phyloP scores from a whole-genome alignment of 345 rosid genomes.

The Gynandropsis gynandra region DNA sequence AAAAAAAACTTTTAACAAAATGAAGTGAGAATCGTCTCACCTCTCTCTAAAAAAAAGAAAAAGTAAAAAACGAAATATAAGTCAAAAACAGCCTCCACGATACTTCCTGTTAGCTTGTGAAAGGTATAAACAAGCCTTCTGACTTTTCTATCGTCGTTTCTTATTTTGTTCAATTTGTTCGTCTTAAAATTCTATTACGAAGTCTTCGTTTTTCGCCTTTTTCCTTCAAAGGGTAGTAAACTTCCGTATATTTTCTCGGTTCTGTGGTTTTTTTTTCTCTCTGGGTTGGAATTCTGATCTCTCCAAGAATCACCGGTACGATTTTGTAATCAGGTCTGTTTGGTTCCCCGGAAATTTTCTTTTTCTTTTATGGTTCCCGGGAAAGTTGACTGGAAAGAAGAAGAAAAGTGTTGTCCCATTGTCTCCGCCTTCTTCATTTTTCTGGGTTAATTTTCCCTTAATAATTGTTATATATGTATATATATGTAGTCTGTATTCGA shows the following conservation, averaged over 20 bases:
- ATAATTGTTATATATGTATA: neutral
- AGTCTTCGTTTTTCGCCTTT: constrained; percentile 13
- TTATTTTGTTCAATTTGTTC: neutral
- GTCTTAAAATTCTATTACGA: constrained; percentile 3
- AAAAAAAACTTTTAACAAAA: neutral
- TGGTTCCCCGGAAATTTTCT: constrained; percentile 16
- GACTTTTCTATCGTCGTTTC: constrained; percentile 2
- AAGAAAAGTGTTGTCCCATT: too few species aligned
- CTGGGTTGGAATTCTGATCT: too few species aligned
- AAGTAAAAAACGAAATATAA: constrained; percentile 12
- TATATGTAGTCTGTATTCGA: constrained; percentile 15
- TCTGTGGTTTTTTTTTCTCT: too few species aligned
- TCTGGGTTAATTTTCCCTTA: neutral
- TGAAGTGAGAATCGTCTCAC: constrained; percentile 20
- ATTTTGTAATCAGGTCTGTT: too few species aligned
- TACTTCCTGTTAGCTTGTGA: constrained; percentile 23
- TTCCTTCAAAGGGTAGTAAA: too few species aligned
- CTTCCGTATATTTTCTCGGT: too few species aligned
- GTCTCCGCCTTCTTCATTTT: too few species aligned
- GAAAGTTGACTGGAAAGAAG: constrained; percentile 13
- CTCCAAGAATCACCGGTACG: too few species aligned
- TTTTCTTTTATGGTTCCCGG: constrained; percentile 14
- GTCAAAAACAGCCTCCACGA: constrained; percentile 23
- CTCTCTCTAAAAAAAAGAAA: constrained; percentile 24
- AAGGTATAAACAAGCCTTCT: constrained; percentile 6